A percentile compares a stretch with the other conserved stretches of the same genome.
Evolutionary conservation across 352 stramenopile species (phyloP).

Genomic region (Phytophthora multivora): DNA sequence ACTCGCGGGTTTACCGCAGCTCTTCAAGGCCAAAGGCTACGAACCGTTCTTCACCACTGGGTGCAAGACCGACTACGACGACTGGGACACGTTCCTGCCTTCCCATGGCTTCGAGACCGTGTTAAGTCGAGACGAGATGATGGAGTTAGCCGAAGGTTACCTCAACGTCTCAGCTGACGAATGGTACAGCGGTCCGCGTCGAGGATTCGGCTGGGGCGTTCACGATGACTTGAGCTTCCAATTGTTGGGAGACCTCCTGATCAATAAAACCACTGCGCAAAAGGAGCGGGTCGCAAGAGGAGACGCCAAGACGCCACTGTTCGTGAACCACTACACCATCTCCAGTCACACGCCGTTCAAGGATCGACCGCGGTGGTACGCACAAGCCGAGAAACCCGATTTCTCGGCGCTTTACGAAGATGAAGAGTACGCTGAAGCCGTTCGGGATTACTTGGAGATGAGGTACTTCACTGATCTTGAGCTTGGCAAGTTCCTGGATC

Average conservation of each 20-base stretch:
- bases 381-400: conserved; percentile 34
- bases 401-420: conserved; percentile 41
- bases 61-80: conserved; percentile 49
- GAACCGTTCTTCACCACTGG: conserved; percentile 55
- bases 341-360: conserved; percentile 53
- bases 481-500: conserved; percentile 58
- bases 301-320: conserved; percentile 45
- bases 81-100: conserved; percentile 54
- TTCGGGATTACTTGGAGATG: conserved; percentile 48
- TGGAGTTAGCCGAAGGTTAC: conserved; percentile 35
- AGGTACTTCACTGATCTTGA: conserved; percentile 56
- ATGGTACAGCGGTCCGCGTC: conserved; percentile 30
- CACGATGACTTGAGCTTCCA: conserved; percentile 60
- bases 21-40: conserved; percentile 59
- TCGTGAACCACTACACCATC: conserved; percentile 66
- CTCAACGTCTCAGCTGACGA: conserved; percentile 39
- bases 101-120: conserved; percentile 59
- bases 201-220: conserved; percentile 42
- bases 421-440: conserved; percentile 23
- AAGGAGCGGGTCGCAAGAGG: conserved; percentile 18
- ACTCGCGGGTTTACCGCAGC: conserved; percentile 49
- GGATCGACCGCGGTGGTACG: conserved; percentile 47
- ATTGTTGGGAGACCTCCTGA: conserved; percentile 51
- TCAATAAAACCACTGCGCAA: conserved; percentile 52
- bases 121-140: conserved; percentile 45